Percentiles rank a stretch among this genome's conserved stretches.
phyloP scores from a whole-genome alignment of 1,284 basidiomycete species.

The Thecaphora frezii region DNA sequence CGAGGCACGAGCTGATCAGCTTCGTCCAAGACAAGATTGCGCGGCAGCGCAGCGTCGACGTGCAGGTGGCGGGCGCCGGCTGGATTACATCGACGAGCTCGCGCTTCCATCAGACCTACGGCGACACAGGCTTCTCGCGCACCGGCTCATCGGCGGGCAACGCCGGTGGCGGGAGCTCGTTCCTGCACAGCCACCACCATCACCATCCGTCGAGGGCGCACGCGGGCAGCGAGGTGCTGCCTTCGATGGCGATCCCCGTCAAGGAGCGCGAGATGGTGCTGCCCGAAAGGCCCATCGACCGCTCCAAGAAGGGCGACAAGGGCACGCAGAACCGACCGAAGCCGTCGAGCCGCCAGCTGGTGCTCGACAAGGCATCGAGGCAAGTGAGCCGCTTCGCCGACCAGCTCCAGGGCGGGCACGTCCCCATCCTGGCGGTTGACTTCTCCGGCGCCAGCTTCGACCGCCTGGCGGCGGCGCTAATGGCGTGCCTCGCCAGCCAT shows the following conservation, averaged over 20 bases:
- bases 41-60: conserved; percentile 40
- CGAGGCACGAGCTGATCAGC: conserved; percentile 38
- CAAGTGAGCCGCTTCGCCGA: conserved; percentile 42
- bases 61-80: conserved; percentile 16
- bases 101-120: background rate
- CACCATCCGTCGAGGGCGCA: conserved; percentile 20
- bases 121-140: background rate
- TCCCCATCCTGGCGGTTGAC: conserved; percentile 51
- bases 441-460: conserved; percentile 38
- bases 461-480: conserved; percentile 25
- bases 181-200: conserved; percentile 11
- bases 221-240: conserved; percentile 33
- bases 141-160: conserved; percentile 10
- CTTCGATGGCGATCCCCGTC: conserved; percentile 27
- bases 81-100: background rate
- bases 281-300: conserved; percentile 35
- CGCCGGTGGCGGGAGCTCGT: background rate
- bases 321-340: conserved; percentile 39
- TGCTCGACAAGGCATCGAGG: conserved; percentile 44
- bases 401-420: conserved; percentile 33
- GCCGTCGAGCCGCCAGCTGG: conserved; percentile 29
- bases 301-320: conserved; percentile 37
- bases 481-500: conserved; percentile 33
- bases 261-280: conserved; percentile 39
- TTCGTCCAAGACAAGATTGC: conserved; percentile 47